A percentile compares a stretch with the other conserved stretches of the same genome.
Evolutionary conservation across 176 grass and related monocot genomes (phyloP).

Genomic region (Bromus sterilis): DNA sequence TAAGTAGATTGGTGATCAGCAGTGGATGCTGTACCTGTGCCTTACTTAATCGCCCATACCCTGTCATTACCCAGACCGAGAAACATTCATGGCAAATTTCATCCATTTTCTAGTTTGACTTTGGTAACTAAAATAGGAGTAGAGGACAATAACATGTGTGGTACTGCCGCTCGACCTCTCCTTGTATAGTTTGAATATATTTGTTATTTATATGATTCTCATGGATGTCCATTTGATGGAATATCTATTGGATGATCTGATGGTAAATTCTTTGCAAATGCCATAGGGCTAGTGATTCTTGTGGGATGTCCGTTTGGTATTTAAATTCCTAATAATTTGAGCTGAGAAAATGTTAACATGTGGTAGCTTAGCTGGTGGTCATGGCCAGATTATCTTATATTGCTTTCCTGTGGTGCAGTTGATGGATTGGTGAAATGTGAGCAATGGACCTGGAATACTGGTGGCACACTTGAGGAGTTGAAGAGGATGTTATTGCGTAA

Average conservation of each 20-base stretch:
- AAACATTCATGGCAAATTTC: not conserved
- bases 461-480: constrained; percentile 12
- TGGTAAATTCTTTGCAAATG: not conserved
- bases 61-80: not conserved
- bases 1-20: not conserved
- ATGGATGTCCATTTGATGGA: not conserved
- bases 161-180: not conserved
- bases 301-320: not conserved
- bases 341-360: not conserved
- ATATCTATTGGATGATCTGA: not conserved
- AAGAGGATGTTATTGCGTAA: constrained; percentile 33
- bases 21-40: not conserved
- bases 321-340: not conserved
- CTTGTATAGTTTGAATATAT: not conserved
- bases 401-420: constrained; percentile 32
- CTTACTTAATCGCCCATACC: not conserved
- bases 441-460: constrained; percentile 39
- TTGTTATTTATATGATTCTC: not conserved
- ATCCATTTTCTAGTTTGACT: not conserved
- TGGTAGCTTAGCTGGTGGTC: not conserved
- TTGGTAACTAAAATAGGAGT: not conserved
- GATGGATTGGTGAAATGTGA: constrained; percentile 74
- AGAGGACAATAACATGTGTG: not conserved
- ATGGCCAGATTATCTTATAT: constrained; percentile 12
- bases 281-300: not conserved